Conservation (phyloP, 169 alveolate genomes). For the Plasmodium fragile region DNA sequence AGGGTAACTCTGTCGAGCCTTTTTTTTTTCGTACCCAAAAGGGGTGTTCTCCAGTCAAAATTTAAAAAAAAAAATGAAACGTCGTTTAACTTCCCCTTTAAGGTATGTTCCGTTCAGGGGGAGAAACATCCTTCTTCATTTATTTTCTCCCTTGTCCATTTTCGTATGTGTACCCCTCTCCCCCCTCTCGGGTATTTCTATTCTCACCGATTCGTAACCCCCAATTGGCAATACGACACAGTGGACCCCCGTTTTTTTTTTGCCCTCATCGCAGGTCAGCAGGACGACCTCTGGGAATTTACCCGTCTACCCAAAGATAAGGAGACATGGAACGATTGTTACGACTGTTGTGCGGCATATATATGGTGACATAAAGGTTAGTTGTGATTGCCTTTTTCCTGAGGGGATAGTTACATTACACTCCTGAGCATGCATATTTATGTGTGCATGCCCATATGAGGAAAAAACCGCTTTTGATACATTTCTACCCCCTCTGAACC, state of each 20-base stretch:
- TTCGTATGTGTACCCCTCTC: background rate
- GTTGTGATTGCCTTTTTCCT: background rate
- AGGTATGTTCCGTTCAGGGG: slow-evolving; percentile 32
- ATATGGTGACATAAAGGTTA: slow-evolving; percentile 87
- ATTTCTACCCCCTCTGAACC: background rate
- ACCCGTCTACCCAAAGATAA: slow-evolving; percentile 88
- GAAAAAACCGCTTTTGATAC: background rate
- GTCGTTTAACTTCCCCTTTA: slow-evolving; percentile 82
- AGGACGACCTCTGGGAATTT: slow-evolving; percentile 90
- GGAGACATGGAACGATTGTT: slow-evolving; percentile 89
- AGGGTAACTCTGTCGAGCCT: background rate
- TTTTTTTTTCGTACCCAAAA: slow-evolving; percentile 17
- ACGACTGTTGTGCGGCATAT: slow-evolving; percentile 88
- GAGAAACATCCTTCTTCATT: background rate
- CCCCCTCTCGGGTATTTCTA: background rate
- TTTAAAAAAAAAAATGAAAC: slow-evolving; percentile 79
- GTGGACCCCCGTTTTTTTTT: background rate
- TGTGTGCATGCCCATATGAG: background rate
- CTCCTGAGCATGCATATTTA: slow-evolving; percentile 20
- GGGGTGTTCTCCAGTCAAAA: slow-evolving; percentile 83
- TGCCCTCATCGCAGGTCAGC: slow-evolving; percentile 80
- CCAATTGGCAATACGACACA: background rate
- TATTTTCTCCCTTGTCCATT: background rate
- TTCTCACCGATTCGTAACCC: background rate
- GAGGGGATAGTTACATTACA: background rate